These are phyloP conservation scores for Backusella psychrophila DNA, from an alignment of 192 early-diverging fungal species.

Conservation along the genomic window DNA sequence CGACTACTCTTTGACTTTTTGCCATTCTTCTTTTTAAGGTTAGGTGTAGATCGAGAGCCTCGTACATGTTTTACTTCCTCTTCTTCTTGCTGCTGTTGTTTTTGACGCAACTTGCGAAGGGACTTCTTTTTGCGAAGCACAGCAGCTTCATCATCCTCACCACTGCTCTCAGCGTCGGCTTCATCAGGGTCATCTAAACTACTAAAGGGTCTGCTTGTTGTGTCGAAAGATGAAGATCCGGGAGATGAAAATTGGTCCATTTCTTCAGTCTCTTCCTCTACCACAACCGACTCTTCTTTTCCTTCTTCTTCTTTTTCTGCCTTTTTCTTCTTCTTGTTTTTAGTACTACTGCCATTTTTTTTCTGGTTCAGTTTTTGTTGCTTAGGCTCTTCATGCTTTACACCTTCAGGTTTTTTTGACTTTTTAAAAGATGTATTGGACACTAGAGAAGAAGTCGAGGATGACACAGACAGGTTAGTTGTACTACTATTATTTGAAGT, in stretches of 20 bases:
- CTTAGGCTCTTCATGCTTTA: background rate
- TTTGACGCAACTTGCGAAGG: background rate
- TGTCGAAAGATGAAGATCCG: background rate
- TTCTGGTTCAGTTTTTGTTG: background rate
- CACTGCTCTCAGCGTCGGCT: background rate
- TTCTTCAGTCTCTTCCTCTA: background rate
- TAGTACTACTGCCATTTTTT: background rate
- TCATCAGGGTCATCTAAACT: background rate
- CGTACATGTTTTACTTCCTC: background rate
- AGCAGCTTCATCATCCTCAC: background rate
- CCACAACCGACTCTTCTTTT: background rate
- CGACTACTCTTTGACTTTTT: slow-evolving; percentile 7
- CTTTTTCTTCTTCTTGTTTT: background rate
- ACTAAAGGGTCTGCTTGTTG: background rate
- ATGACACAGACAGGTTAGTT: background rate
- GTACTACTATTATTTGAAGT: slow-evolving; percentile 6
- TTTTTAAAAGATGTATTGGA: background rate
- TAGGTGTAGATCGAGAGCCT: slow-evolving; percentile 4
- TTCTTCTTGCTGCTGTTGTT: slow-evolving; percentile 2
- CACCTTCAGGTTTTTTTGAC: background rate
- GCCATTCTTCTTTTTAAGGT: slow-evolving; percentile 9
- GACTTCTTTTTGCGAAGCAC: background rate
- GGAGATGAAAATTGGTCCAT: background rate
- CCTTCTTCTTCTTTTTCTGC: background rate
- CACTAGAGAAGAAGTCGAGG: background rate